phyloP scores from a whole-genome alignment of 2,329 filamentous ascomycete genomes.

The Colletotrichum higginsianum region DNA sequence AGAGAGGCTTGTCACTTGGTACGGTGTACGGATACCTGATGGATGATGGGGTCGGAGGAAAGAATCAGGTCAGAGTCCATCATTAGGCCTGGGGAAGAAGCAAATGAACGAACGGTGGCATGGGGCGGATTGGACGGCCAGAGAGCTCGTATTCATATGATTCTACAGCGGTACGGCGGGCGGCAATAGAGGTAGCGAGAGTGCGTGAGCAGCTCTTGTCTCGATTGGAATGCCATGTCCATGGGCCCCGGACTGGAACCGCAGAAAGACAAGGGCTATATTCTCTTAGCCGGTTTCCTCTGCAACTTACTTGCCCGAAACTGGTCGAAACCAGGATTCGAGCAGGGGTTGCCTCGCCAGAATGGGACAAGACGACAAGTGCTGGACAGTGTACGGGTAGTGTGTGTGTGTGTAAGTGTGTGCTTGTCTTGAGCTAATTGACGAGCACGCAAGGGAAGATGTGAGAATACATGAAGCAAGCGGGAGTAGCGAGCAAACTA shows the following conservation, averaged over 20 bases:
- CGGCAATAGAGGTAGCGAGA: slow-evolving; percentile 23
- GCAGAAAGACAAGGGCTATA: slow-evolving; percentile 29
- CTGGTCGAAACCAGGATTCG: slow-evolving; percentile 37
- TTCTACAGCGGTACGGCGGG: slow-evolving; percentile 27
- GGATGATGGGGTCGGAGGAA: slow-evolving; percentile 1
- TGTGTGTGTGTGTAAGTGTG: no score
- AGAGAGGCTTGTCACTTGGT: not conserved
- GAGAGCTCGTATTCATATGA: slow-evolving; percentile 42
- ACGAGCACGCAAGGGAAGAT: slow-evolving; percentile 3
- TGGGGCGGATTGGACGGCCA: slow-evolving; percentile 2
- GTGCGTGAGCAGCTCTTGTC: not conserved
- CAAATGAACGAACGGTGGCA: not conserved
- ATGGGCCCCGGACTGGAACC: slow-evolving; percentile 32
- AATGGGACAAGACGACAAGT: slow-evolving; percentile 25
- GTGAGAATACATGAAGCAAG: not conserved
- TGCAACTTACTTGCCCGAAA: slow-evolving; percentile 37
- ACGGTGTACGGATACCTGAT: no score
- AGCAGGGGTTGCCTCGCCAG: slow-evolving; percentile 21
- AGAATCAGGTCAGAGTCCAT: slow-evolving; percentile 16
- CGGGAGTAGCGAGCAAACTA: not conserved
- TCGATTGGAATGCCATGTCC: slow-evolving; percentile 34
- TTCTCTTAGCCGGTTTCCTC: slow-evolving; percentile 22
- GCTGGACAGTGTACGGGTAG: not conserved
- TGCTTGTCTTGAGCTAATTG: not conserved
- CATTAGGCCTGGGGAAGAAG: slow-evolving; percentile 30